Base-by-base conservation (phyloP, 2,329 filamentous ascomycete genomes). In the Ophiostoma piceae region DNA sequence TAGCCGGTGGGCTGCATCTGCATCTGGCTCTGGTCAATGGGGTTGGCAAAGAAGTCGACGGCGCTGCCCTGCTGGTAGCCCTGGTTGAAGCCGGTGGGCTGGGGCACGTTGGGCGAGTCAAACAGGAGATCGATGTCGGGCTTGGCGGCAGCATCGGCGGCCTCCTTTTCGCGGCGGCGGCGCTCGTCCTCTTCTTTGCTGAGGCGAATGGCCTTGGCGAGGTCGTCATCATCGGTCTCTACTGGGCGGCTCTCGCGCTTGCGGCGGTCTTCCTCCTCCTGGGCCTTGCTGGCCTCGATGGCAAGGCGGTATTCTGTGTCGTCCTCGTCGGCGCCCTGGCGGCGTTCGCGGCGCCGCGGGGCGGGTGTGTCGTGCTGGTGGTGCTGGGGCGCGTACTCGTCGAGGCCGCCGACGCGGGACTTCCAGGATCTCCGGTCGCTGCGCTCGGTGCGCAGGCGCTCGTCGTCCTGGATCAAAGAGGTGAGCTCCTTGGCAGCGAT, bases 31-130 rank as follows among this genome's bases (percentile, higher is more conserved):
- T 88, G 89, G 71, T 94, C 92, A 76, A 98, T 90, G 14, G 94
- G 92, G 79, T 99, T 99, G 71, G 94, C 95, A 75, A 96, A 95
- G 88, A 96, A 98, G 80, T 99, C 95, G 22, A 99, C 95, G 14
- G 92, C 92, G 70, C 91, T 91, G 77, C 97, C 94, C 80, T 99
- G 95, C 82, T 98, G 94, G 77, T 99, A 99, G 66, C 94, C 94
- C 81, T 97, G 94, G 79, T 97, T 98, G 82, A 92, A 93, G 47
- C 93, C 94, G 16, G 94, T 98, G 57, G 87, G 88, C 80, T 94
- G 90, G 39, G 74, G 76, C 3, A 83, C 79, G 1, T 70, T 79
- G 6, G 88, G 84, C 26, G 41, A 39, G 75, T 96, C 94, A 76
- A 99, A 98, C n/a, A 99, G 84, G 26, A 92, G 88, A 66, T 90